Base-by-base conservation (phyloP, 371 early-diverging fungal species). In the Mortierella sp. region DNA sequence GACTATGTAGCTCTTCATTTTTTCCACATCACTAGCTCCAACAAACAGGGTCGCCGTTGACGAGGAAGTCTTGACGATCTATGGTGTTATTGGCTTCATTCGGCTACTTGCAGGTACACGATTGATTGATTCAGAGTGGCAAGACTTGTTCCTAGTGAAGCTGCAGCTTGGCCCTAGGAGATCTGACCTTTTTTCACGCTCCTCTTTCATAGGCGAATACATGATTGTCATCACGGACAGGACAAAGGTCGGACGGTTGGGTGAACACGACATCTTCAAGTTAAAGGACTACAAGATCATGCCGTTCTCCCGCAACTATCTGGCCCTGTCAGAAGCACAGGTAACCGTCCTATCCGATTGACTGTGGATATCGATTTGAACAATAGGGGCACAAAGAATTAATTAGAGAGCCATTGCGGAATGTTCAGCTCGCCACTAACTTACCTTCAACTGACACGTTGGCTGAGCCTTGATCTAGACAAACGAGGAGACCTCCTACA, bases 141-240 rank as follows among this genome's bases (percentile, higher is more conserved):
- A 16, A 24, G 2, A 16, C 4, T 14, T 14, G 14, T 26, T 31
- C 21, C 2, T 13, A n/a, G 5, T 34, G 24, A 10, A 54, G 26
- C 14, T 50, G 28, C 5, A 6, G 37, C 28, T 72, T 21, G 24
- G 0, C 8, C 31, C 5, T 3, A n/a, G 5, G 19, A 55, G 43
- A 31, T 5, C 40, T 54, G n/a, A 71, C 21, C 48, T 24, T 14
- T 14, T 21, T 13, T 11, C 13, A 5, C 24, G n/a, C 2, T n/a
- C 3, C 43, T 44, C 57, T 40, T 40, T 40, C 28, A 43, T 73
- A 94, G 97, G 98, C 31, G 94, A 95, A 73, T 95, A 97, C 76
- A 88, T 98, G 82, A 90, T 98, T 55, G 92, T 96, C 50, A 94
- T 98, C 59, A 97, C 97, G 6, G 93, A 93, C 28, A 92, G 96